Evolutionary conservation across 169 alveolate genomes (phyloP), one percentile per base, ranked within the genome.

Genomic region (Theileria equi): DNA sequence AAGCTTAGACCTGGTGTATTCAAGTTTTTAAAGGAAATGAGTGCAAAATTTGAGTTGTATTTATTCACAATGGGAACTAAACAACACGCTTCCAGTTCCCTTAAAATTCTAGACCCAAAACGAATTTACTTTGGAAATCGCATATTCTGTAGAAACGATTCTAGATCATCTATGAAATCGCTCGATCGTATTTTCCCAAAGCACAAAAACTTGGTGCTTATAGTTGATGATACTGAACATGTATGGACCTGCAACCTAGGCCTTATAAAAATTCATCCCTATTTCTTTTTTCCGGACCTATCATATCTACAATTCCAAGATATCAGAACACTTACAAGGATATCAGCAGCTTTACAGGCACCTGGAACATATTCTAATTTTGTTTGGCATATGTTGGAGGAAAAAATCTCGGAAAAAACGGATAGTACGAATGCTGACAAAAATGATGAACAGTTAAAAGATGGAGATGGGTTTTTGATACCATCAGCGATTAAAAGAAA

Each of bases 1-100:
- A 87, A 88, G 61, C 73, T 89, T 29, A 80, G 94, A 66, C 94
- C 94, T n/a, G 94, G 94, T 5, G 93, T 89, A 0, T 71, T 81
- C 50, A 66, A 88, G 44, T 88, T 89, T 70, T 50, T 89, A 38
- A 65, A 65, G 50, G 43, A 57, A 11, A 50, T 84, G 50, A 50
- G 82, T 38, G 65, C 74, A 49, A 60, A 62, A 34, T 89, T 61
- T 50, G 90, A 84, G 54, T 47, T 89, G 57, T 89, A 87, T 55
- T 68, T 89, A 54, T 89, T 82, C 54, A 89, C 94, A 10, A 88
- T 84, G 94, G 94, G 94, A 4, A 89, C 94, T 13, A 68, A 80
- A 34, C 85, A 79, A 26, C 94, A 89, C 62, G 94, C 94, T 11
- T 65, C 68, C 40, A 78, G 90, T 6, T 81, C 94, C 8, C 47